Evolutionary conservation across 805 yeast genomes (phyloP), one percentile per base, ranked within the genome.

Genomic region (Maudiozyma pseudohumilis): DNA sequence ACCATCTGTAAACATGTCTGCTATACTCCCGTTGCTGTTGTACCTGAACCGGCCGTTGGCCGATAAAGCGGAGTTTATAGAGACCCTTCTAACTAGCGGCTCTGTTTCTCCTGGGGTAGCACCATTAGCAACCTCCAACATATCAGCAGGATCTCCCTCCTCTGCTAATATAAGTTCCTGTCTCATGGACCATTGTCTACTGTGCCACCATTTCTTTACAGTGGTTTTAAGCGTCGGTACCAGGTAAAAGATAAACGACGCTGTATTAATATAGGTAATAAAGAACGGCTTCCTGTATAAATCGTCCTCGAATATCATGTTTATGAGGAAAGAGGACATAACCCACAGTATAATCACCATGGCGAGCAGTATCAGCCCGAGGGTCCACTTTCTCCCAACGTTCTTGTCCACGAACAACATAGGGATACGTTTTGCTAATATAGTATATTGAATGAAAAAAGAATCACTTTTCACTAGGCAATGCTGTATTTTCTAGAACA

Each of bases 311-410:
- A 85, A 81, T 29, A 85, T 65, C 30, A 75, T 78, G 58, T 84
- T 87, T 26, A 92, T 80, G 33, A 89, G 59, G 48, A 87, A 89
- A 4, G 95, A 84, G 4, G 95, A 85, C 26, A 81, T 63, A 9
- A 92, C 96, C 98, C 98, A 89, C 18, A 86, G 70, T 1, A 83
- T 56, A 20, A 89, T 85, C 32, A 88, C 97, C 31, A 81, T 65
- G 2, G 75, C 68, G 18, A 88, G 68, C 61, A 84, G 73, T 17
- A 79, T 47, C 17, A 89, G 69, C 2, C 97, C 97, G 16, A 84
- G 50, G 0, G 79, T 66, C 96, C 96, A 87, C 41, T 48, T 47
- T 37, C 41, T 53, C 36, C 42, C 45, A 12, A 51, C 32, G 5
- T 36, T 38, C 12, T 36, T 29, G 12, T 44, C 33, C 47, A 43